phyloP scores from a whole-genome alignment of 2,329 filamentous ascomycete species.

The Eutypa lata region DNA sequence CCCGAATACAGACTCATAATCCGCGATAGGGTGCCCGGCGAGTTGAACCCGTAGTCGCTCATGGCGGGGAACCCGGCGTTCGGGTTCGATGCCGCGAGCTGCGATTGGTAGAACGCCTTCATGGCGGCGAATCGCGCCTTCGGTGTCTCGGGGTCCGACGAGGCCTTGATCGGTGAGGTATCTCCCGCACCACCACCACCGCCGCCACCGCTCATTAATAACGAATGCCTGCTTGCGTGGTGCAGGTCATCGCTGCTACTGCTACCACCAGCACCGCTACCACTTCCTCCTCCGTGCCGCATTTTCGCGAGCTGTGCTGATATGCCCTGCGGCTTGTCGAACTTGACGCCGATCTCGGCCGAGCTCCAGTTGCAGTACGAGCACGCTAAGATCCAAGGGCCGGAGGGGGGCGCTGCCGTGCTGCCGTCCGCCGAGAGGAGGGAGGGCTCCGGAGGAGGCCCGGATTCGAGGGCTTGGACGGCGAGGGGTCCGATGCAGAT shows the following conservation, averaged over 20 bases:
- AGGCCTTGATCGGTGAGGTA: conserved; percentile 37
- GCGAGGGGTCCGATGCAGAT: conserved; percentile 79
- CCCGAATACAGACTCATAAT: conserved; percentile 90
- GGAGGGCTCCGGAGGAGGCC: conserved; percentile 42
- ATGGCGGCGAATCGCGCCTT: conserved; percentile 61
- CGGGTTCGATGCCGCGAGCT: conserved; percentile 62
- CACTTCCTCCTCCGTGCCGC: too few relatives aligned
- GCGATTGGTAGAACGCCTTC: conserved; percentile 76
- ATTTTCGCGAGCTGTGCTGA: conserved; percentile 74
- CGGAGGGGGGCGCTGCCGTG: conserved; percentile 28
- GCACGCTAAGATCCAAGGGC: conserved; percentile 77
- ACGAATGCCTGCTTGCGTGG: neutral
- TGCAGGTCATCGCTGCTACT: conserved; percentile 45
- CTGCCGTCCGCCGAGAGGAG: conserved; percentile 43
- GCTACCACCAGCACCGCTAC: neutral
- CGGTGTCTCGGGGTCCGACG: conserved; percentile 57
- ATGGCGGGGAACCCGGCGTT: conserved; percentile 45
- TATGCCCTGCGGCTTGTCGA: conserved; percentile 86
- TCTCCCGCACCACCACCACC: conserved; percentile 17
- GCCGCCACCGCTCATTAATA: too few relatives aligned
- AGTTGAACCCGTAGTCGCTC: conserved; percentile 60
- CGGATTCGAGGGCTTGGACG: conserved; percentile 66
- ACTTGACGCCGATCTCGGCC: conserved; percentile 82
- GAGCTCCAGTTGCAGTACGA: conserved; percentile 93
- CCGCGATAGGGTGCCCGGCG: conserved; percentile 76